phyloP scores from a whole-genome alignment of 208 protist species.

The Acanthamoeba polyphaga region DNA sequence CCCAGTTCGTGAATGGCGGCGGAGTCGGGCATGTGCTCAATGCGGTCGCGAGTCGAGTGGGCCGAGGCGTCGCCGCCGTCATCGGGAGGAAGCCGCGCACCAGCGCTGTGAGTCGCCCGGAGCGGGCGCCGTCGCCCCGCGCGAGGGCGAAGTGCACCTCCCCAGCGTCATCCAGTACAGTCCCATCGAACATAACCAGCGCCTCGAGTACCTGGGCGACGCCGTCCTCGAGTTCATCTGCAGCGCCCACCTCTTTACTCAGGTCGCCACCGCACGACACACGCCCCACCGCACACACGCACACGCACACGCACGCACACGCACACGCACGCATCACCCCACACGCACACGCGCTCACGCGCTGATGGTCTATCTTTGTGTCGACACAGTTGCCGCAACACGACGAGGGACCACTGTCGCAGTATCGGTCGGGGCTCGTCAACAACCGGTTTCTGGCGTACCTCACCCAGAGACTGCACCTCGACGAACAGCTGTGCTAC shows the following conservation, averaged over 20 bases:
- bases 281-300: neutral
- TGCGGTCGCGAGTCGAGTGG: neutral
- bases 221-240: constrained; percentile 58
- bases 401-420: neutral
- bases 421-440: constrained; percentile 5
- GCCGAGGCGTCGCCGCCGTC: neutral
- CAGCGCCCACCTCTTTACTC: neutral
- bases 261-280: neutral
- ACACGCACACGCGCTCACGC: neutral
- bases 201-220: constrained; percentile 45
- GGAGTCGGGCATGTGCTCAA: neutral
- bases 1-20: neutral
- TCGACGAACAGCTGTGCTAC: neutral
- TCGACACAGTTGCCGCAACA: neutral
- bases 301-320: no score
- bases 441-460: constrained; percentile 47
- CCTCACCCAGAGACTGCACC: neutral
- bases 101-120: neutral
- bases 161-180: neutral
- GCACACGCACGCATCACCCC: neutral
- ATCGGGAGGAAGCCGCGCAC: neutral
- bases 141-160: neutral
- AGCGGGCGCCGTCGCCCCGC: neutral
- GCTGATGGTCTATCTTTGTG: neutral
- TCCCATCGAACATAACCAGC: constrained; percentile 10